Conservation (phyloP, 2,329 filamentous ascomycete genomes). For the Ophiostoma piceae region DNA sequence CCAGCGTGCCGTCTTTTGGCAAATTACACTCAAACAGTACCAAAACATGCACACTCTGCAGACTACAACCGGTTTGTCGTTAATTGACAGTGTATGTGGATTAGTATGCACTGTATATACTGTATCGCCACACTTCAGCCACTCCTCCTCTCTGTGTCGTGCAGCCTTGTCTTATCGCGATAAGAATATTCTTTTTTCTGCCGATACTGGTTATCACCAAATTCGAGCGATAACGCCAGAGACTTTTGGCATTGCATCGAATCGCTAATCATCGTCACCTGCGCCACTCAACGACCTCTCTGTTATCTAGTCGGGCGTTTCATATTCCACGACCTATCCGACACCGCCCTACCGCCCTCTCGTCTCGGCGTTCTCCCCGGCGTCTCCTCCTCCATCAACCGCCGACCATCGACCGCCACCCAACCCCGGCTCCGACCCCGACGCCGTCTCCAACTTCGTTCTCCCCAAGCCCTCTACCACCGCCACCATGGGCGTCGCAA, state of each 20-base stretch:
- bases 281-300: not conserved
- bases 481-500: slow-evolving; percentile 73
- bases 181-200: slow-evolving; percentile 18
- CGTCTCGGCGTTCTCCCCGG: not conserved
- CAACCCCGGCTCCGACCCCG: not conserved
- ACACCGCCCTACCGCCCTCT: not conserved
- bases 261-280: not conserved
- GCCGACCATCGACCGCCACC: not conserved
- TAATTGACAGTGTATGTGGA: not conserved
- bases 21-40: slow-evolving; percentile 5
- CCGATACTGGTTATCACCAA: slow-evolving; percentile 10
- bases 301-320: not conserved
- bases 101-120: not conserved
- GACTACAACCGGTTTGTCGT: not conserved
- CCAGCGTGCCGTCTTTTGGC: not conserved
- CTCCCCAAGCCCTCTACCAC: not conserved
- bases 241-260: not conserved
- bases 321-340: not conserved
- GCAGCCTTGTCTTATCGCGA: slow-evolving; percentile 17
- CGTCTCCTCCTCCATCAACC: not conserved
- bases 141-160: not conserved
- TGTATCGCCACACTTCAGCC: slow-evolving; percentile 5
- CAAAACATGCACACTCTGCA: not conserved
- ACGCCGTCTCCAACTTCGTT: not conserved
- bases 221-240: slow-evolving; percentile 7